Base-by-base conservation (phyloP, 305 asterid species). In the Fraxinus greggii region DNA sequence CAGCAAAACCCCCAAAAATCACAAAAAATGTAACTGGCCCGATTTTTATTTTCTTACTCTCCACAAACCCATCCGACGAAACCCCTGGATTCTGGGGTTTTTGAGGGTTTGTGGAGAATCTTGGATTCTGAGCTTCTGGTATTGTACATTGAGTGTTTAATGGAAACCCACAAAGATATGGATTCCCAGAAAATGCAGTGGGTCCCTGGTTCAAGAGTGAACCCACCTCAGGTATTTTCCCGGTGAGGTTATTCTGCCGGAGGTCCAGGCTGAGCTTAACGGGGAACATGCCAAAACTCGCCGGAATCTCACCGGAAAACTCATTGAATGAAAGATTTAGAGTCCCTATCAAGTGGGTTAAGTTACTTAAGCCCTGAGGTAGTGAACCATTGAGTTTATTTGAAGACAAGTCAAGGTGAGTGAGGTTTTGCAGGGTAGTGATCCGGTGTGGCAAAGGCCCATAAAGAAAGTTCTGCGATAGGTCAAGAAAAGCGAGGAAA, bases 201-300 rank as follows among this genome's bases (percentile, higher is more conserved):
- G 99, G 99, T 0, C 99, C 99, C 89, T 96, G 99, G 86, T 96
- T 96, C 77, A 94, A 80, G 73, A 96, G 84, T 0, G 98, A 88
- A 21, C 98, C 99, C 80, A 85, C 91, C 87, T 88, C 88, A 80
- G 99, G 99, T 83, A 96, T 88, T 81, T 94, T 94, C 3, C 99
- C 99, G 10, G 91, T 89, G 77, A 96, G 89, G 45, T 96, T 94
- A 80, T 96, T 96, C 51, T 82, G 79, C 83, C 87, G 88, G 74
- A 96, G 90, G 72, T 96, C 98, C 40, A 96, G 88, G 81, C 98
- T 94, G 63, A 96, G 89, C 85, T 88, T 89, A 72, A 93, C 97
- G 38, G 98, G 95, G 54, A 96, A 92, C 83, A 1, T 82, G 19
- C 98, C 99, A 85, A 89, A 93, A 69, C 93, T 89, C 70, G 81